A percentile compares a stretch with the other conserved stretches of the same genome.
These are phyloP conservation scores for Neurospora cerealis DNA, from an alignment of 495 filamentous ascomycete genomes.

Conservation along the genomic window DNA sequence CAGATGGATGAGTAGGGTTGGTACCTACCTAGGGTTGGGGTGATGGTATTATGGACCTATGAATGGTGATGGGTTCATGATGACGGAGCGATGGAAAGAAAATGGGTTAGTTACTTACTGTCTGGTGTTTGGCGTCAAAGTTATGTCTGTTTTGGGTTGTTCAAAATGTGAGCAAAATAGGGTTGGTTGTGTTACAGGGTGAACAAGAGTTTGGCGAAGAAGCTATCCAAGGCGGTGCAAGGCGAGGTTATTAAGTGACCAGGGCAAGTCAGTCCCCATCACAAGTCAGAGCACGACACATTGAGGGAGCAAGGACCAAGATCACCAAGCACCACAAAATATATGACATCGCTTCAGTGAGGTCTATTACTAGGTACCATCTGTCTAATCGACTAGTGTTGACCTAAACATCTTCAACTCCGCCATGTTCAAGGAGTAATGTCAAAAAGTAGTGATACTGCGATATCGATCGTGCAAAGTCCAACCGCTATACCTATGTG, in stretches of 20 bases:
- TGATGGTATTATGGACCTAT: not conserved
- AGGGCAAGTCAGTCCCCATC: no score
- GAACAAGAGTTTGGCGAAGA: no score
- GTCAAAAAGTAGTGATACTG: not conserved
- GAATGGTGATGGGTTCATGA: not conserved
- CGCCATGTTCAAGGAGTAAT: not conserved
- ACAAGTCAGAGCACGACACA: no score
- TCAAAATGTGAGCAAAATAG: no score
- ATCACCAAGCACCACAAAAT: no score
- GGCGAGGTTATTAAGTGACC: no score
- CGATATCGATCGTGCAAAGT: not conserved
- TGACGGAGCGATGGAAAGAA: not conserved
- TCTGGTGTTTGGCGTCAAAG: not conserved
- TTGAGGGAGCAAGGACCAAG: no score
- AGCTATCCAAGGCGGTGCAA: no score
- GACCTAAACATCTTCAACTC: not conserved
- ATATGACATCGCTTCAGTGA: not conserved
- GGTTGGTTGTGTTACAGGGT: no score
- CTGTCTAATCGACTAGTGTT: not conserved
- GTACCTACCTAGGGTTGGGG: not conserved
- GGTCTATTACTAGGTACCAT: not conserved
- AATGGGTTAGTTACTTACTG: no score
- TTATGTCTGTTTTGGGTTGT: no score
- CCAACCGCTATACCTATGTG: not conserved
- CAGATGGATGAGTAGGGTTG: conserved; percentile 75